Base-by-base conservation (phyloP, 1,284 basidiomycete species). In the Coniferiporia sulphurascens region DNA sequence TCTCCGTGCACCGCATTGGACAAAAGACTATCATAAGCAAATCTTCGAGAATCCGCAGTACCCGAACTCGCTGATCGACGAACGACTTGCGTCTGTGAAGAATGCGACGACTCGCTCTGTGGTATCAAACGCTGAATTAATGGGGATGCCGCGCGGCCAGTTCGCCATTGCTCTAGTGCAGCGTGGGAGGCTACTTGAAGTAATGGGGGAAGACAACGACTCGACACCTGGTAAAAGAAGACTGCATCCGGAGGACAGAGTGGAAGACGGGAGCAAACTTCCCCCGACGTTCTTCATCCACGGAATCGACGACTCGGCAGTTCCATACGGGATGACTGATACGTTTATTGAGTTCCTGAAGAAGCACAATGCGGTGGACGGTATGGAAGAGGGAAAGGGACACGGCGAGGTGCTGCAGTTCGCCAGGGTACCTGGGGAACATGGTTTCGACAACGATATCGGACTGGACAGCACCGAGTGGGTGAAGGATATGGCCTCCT, bases 231-330 rank as follows among this genome's bases (percentile, higher is more conserved):
- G 48, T 17, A 56, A 52, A 19, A 34, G 41, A 32, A 51, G 50
- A 48, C 22, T 60, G 21, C 54, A 52, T 45, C 35, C 59, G 34
- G 59, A 60, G 43, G 59, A 60, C n/a, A 48, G 48, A 36, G 27
- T 60, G 3, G 34, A 22, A 8, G 59, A 60, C 21, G 59, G 59
- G n/a, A 8, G 32, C 19, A 21, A 21, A 35, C 44, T 60, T 10
- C 59, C 59, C 2, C 54, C 59, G 41, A 52, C 49, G 17, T 41
- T 60, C n/a, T 60, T 60, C n/a, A 15, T 60, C n/a, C 59, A 60
- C 38, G 54, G 59, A 3, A 32, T 41, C 7, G 49, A 60, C 32
- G 59, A 60, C 32, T 52, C 54, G 7, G 59, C 32, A 32, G 59
- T 60, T 5, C 55, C 59, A 1, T n/a, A 52, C 7, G 27, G n/a